Evolutionary conservation across 768 basidiomycete species (phyloP).

Genomic region (Suillus paluster): DNA sequence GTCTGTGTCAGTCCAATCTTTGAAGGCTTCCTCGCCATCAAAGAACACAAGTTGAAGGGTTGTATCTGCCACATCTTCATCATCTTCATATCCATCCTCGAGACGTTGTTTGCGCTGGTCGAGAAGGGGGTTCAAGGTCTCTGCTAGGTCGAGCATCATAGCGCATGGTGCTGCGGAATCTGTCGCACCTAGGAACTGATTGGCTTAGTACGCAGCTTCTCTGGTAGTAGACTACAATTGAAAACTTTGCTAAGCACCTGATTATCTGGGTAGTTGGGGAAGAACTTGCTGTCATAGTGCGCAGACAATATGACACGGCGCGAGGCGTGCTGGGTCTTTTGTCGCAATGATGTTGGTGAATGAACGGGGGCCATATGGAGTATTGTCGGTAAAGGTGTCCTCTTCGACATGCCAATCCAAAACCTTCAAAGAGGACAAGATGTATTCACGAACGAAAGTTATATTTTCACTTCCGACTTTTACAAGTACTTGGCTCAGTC

Average conservation of each 20-base stretch:
- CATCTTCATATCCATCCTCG: constrained; percentile 59
- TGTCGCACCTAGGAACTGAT: constrained; percentile 93
- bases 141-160: constrained; percentile 91
- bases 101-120: constrained; percentile 59
- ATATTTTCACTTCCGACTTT: constrained; percentile 76
- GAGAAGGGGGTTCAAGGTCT: constrained; percentile 76
- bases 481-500: not conserved
- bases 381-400: constrained; percentile 77
- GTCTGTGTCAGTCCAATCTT: constrained; percentile 85
- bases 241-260: constrained; percentile 54
- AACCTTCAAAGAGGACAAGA: constrained; percentile 68
- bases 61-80: constrained; percentile 81
- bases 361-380: constrained; percentile 78
- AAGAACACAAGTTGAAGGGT: constrained; percentile 95
- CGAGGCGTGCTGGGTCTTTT: constrained; percentile 84
- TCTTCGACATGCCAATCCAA: constrained; percentile 89
- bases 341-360: constrained; percentile 96
- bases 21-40: constrained; percentile 97
- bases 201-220: not conserved
- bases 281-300: constrained; percentile 94
- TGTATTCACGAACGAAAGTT: constrained; percentile 82
- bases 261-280: constrained; percentile 67
- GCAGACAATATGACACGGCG: constrained; percentile 87
- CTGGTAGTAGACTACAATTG: constrained; percentile 1
- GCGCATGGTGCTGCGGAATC: constrained; percentile 97